These are phyloP conservation scores for Leccinum subrobustum DNA, from an alignment of 1,284 basidiomycete genomes.

Conservation along the genomic window DNA sequence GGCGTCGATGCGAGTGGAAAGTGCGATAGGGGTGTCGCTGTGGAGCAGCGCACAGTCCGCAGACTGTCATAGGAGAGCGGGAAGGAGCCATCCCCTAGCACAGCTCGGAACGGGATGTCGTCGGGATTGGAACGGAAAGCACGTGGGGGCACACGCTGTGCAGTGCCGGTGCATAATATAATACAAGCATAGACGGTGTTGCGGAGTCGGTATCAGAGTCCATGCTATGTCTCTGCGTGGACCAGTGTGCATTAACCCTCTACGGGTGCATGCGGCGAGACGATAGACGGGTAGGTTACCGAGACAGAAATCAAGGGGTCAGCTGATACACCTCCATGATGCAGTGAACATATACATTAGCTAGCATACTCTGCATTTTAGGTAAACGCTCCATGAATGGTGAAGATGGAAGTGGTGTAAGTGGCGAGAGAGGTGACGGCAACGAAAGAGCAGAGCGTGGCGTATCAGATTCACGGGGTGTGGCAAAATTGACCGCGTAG, in stretches of 20 bases:
- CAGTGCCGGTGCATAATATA: too few relatives aligned
- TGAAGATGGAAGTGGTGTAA: conserved; percentile 34
- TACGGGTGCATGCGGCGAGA: not conserved
- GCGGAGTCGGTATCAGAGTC: not conserved
- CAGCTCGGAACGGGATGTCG: too few relatives aligned
- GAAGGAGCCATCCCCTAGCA: too few relatives aligned
- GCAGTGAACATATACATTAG: conserved; percentile 15
- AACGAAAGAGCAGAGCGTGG: not conserved
- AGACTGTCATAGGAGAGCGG: too few relatives aligned
- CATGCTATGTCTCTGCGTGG: not conserved
- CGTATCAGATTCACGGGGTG: conserved; percentile 14
- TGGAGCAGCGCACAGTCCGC: too few relatives aligned
- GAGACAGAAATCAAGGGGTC: not conserved
- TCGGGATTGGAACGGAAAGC: too few relatives aligned
- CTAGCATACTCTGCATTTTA: conserved; percentile 11
- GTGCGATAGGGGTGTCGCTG: too few relatives aligned
- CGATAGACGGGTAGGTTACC: too few relatives aligned
- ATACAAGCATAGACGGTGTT: not conserved
- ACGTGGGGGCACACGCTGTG: too few relatives aligned
- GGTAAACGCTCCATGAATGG: conserved; percentile 13
- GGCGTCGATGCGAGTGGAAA: too few relatives aligned
- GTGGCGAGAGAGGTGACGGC: conserved; percentile 32
- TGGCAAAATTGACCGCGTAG: conserved; percentile 32
- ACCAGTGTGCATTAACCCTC: conserved; percentile 4
- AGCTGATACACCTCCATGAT: not conserved